These are phyloP conservation scores for Acacia pycnantha DNA, from an alignment of 331 rosid genomes.

Conservation along the genomic window DNA sequence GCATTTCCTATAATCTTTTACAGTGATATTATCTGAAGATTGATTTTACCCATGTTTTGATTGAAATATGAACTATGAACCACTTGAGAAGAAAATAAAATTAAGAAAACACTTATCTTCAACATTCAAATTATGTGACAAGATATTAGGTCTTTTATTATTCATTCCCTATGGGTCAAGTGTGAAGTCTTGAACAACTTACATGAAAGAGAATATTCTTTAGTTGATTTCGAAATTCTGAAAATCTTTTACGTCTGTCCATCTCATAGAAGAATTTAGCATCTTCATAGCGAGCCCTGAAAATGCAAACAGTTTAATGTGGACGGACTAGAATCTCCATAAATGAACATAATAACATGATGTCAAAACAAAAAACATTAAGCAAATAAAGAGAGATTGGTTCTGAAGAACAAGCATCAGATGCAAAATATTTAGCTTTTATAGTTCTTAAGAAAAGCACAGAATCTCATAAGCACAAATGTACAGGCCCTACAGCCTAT, in stretches of 20 bases:
- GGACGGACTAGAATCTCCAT: slow-evolving; percentile 6
- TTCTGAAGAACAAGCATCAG: background rate
- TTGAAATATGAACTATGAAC: slow-evolving; percentile 1
- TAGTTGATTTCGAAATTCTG: slow-evolving; percentile 74
- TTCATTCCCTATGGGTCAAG: background rate
- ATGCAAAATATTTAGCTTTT: background rate
- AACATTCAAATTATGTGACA: slow-evolving; percentile 15
- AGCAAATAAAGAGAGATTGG: background rate
- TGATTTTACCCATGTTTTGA: slow-evolving; percentile 12
- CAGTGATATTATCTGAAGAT: background rate
- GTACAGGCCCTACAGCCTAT: background rate
- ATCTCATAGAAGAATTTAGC: slow-evolving; percentile 89
- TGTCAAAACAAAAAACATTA: slow-evolving; percentile 1
- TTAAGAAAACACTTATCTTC: background rate
- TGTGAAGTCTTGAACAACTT: slow-evolving; percentile 32
- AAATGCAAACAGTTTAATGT: slow-evolving; percentile 28
- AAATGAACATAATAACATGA: background rate
- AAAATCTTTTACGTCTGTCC: slow-evolving; percentile 71
- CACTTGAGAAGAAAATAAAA: slow-evolving; percentile 15
- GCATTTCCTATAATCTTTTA: background rate
- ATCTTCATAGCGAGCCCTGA: slow-evolving; percentile 96
- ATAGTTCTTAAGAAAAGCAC: background rate
- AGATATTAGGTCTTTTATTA: background rate
- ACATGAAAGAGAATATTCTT: slow-evolving; percentile 87
- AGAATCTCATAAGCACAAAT: background rate